Base-by-base conservation (phyloP, 441 rosid genomes). In the Pelargonium australe region DNA sequence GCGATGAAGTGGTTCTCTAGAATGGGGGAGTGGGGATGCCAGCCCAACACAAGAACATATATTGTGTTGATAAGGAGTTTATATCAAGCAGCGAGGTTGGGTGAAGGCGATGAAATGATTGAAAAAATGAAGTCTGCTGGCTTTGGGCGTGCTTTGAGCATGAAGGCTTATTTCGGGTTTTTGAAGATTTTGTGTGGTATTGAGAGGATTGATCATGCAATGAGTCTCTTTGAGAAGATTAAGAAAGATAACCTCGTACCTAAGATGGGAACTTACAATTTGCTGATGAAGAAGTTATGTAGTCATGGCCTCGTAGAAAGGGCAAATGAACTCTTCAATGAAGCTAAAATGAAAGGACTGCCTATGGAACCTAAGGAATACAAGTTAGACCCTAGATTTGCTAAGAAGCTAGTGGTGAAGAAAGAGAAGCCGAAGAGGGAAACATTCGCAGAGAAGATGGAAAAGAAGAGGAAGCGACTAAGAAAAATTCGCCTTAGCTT, bases 101-200 rank as follows among this genome's bases (percentile, higher is more conserved):
- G 88, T 0, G 97, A 95, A 78, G 99, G 97, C 6, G 99, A 92
- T 61, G 92, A 89, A 71, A 87, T 92, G 98, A 86, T 92, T 16
- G 96, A 95, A 71, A 79, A 80, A 76, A 94, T 90, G 96, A 94
- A 89, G 68, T 88, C 92, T 64, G 87, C 89, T 0, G 90, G 95
- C 0, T 91, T 31, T 17, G 84, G 86, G 64, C 72, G 76, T 64
- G 6, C 64, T 57, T 84, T 94, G 72, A 85, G 73, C 73, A 86
- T 68, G 80, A 87, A 86, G 61, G 90, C 80, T 7, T 88, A 87
- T 75, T 94, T 87, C 20, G 85, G 85, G 31, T 85, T 89, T 76
- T 51, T 94, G 79, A 89, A 85, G 79, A 84, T 89, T 62, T 72
- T 94, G 77, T 89, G 96, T 70, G 99, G 97, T 55, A 84, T 94